Evolutionary conservation across 176 grass and related monocot species (phyloP), one percentile per base, ranked within the genome.

Genomic region (Elymus sibiricus): DNA sequence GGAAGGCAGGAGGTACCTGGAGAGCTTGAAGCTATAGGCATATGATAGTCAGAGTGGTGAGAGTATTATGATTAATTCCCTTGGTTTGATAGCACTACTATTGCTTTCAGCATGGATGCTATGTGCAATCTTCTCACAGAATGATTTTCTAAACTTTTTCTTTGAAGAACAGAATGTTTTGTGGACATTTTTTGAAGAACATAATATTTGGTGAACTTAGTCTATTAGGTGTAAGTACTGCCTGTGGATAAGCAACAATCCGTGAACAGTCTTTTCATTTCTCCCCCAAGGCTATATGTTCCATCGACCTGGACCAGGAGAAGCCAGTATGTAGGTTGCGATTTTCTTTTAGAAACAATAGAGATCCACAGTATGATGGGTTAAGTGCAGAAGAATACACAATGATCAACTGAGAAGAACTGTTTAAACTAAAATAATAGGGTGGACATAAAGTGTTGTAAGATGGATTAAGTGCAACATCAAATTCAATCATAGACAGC

Each of bases 1-100:
- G 38, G 60, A 91, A 79, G 92, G 86, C 29, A 88, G 86, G 74
- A 88, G 75, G 19, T 94, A 88, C 68, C 46, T 91, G 79, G 86
- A 94, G 78, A 91, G 78, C 51, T 70, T 89, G 70, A 90, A 88
- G 89, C 75, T 88, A 26, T 87, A 35, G 62, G 31, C 22, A 65
- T 43, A 70, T 80, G 49, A 19, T 53, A 15, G 16, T 75, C 72
- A 74, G 27, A 31, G 29, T 32, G 43, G 19, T 49, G 62, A 9
- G 62, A 9, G 26, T 32, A 21, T 79, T 64, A 16, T 64, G 58
- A 60, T 28, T 8, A 72, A 51, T 75, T 75, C 11, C 12, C 11
- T 32, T 81, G 62, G 46, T 22, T 39, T 74, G 1, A 74, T 55
- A 22, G 1, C 22, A 19, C 51, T 31, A 7, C 47, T 53, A 7